Evolutionary conservation across 305 asterid species (phyloP), one percentile per base, ranked within the genome.

Genomic region (Solanum hybrid): DNA sequence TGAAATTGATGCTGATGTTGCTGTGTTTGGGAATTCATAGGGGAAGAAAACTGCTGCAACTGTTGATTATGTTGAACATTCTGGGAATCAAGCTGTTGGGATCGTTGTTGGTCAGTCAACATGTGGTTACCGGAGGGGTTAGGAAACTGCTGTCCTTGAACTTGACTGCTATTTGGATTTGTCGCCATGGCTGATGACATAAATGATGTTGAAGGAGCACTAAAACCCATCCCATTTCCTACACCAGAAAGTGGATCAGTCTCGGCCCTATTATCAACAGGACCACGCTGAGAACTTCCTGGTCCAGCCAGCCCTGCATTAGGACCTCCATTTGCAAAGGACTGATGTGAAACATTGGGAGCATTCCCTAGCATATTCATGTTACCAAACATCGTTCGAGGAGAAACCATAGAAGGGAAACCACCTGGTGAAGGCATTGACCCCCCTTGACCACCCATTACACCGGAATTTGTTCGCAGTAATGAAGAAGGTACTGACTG

Each of bases 371-470:
- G 93, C 94, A 97, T 92, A 90, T 95, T 95, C 96, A 95, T 89
- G 90, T 93, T 95, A 77, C 91, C 94, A 88, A 92, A 93, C 91
- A 96, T 98, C 87, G 93, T 94, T 6, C 96, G 95, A 1, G 97
- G 98, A 2, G 99, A 96, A 67, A 95, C 95, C 86, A 94, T 74
- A 40, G 96, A 92, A 29, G 87, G 40, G 18, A 95, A 96, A 8
- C 94, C 93, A 90, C 94, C 95, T 91, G 95, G 98, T 13, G 98
- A 94, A 37, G 97, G 91, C 93, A 94, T 95, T 74, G 94, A 96
- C 51, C 96, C 96, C 64, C 97, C 97, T 91, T 95, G 98, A 87
- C 97, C 97, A 77, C 96, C 94, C 98, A 96, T 64, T 64, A 85
- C 87, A 95, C 96, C 95, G 46, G 98, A 95, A 92, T 92, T 95